Base-by-base conservation (phyloP, 148 eudicot species). In the Persicaria tinctoria region DNA sequence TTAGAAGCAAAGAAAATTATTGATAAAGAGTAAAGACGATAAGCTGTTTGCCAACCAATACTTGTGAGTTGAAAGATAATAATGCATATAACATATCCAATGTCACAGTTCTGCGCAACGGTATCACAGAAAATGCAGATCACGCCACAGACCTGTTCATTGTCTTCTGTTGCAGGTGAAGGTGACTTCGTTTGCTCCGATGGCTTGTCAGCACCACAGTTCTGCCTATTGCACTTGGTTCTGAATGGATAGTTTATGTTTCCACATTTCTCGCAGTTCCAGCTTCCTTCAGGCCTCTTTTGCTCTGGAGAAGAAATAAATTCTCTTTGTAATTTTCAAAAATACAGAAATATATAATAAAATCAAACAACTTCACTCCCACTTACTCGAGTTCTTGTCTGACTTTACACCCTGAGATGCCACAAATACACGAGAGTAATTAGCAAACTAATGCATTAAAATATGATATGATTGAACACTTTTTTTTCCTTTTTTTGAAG, bases 201-300 rank as follows among this genome's bases (percentile, higher is more conserved):
- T 72, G 99, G 99, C 73, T 92, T 95, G 48, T 92, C 96, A 66
- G 96, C 96, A 20, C 97, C 99, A 80, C 99, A 95, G 76, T 92
- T 95, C 82, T 90, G 97, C 80, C 99, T 85, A 81, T 95, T 95
- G 80, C 99, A 95, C 84, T 92, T 95, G 77, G 89, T 89, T 82
- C 99, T 90, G 54, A 95, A 95, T 8, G 99, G 99, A 64, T 86
- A 95, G 73, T 95, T 95, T 73, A 90, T 88, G 81, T 95, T 95
- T 76, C 82, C 86, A 82, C 98, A 95, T 85, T 92, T 81, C 51
- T 87, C 92, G 74, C 98, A 95, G 80, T 89, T 90, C 98, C 98
- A 95, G 86, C 96, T 95, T 51, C 98, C 98, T 20, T 95, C 97
- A 2, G 98, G 98, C 93, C 86, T 89, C 75, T 95, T 93, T 83